Evolutionary conservation across 371 early-diverging fungal genomes (phyloP).

Genomic region (Saksenaea vasiformis): DNA sequence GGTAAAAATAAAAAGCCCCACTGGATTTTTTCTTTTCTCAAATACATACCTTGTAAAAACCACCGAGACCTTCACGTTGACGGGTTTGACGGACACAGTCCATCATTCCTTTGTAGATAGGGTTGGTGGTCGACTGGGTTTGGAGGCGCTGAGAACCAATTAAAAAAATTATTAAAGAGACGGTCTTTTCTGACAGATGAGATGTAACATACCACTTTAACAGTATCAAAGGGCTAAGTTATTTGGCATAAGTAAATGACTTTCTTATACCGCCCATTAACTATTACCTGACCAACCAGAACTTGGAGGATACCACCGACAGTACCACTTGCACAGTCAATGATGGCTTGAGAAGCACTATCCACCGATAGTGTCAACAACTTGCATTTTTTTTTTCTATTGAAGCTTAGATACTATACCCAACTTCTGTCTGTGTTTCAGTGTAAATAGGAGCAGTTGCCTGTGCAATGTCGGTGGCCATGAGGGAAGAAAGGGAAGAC

Average conservation of each 20-base stretch:
- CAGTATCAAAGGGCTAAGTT: conserved; percentile 77
- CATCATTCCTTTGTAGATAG: conserved; percentile 69
- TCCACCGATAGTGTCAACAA: neutral
- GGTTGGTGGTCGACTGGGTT: conserved; percentile 74
- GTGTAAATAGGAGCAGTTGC: neutral
- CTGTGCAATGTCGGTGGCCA: conserved; percentile 5
- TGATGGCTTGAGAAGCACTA: conserved; percentile 57
- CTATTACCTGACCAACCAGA: conserved; percentile 72
- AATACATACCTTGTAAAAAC: conserved; percentile 72
- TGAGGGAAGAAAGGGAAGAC: neutral
- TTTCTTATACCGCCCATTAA: neutral
- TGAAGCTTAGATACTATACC: conserved; percentile 13
- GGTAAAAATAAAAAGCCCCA: neutral
- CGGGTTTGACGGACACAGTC: conserved; percentile 78
- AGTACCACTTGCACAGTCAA: conserved; percentile 79
- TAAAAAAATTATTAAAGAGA: conserved; percentile 1
- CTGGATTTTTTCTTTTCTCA: neutral
- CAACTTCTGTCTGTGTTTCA: conserved; percentile 8
- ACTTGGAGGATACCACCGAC: conserved; percentile 81
- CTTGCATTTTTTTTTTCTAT: neutral
- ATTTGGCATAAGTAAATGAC: conserved; percentile 6
- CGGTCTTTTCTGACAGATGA: conserved; percentile 1
- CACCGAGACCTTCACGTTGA: conserved; percentile 70
- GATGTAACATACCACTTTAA: conserved; percentile 71
- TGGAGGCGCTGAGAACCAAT: conserved; percentile 68